A percentile compares a stretch with the other conserved stretches of the same genome.
Conservation (phyloP, 176 grass and related monocot genomes). For the Triticum urartu region DNA sequence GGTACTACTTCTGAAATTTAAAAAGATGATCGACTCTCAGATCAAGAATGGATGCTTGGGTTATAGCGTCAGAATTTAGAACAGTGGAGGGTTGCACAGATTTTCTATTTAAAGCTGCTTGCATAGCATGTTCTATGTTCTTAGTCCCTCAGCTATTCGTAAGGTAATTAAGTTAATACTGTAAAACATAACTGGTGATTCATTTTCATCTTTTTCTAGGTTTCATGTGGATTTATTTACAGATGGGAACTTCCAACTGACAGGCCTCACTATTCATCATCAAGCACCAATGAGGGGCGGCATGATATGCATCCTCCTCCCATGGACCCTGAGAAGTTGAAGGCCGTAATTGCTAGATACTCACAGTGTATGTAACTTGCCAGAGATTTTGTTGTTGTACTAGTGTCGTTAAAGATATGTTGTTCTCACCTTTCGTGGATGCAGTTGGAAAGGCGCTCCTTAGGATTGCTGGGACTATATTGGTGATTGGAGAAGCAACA, state of each 20-base stretch:
- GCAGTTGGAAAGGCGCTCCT: constrained; percentile 83
- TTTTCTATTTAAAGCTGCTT: background rate
- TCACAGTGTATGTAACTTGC: constrained; percentile 52
- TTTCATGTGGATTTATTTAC: constrained; percentile 20
- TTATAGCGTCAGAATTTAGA: background rate
- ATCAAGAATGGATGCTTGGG: background rate
- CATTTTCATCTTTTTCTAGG: background rate
- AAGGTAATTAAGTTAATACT: background rate
- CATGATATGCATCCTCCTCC: constrained; percentile 53
- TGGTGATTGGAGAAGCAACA: constrained; percentile 81
- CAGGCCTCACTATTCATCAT: constrained; percentile 46
- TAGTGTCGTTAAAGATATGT: constrained; percentile 4
- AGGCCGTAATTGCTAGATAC: constrained; percentile 65
- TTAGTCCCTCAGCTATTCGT: background rate
- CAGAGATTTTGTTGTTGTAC: background rate
- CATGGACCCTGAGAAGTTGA: constrained; percentile 73
- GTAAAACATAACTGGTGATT: background rate
- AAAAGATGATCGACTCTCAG: background rate
- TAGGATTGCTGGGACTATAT: constrained; percentile 47
- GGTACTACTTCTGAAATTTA: too few species aligned
- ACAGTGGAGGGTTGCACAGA: background rate
- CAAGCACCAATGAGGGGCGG: constrained; percentile 72
- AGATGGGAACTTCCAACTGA: constrained; percentile 86
- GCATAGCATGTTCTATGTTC: background rate
- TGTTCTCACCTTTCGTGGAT: constrained; percentile 15